These are phyloP conservation scores for Fusarium oxysporum DNA, from an alignment of 2,329 filamentous ascomycete genomes.

Conservation along the genomic window DNA sequence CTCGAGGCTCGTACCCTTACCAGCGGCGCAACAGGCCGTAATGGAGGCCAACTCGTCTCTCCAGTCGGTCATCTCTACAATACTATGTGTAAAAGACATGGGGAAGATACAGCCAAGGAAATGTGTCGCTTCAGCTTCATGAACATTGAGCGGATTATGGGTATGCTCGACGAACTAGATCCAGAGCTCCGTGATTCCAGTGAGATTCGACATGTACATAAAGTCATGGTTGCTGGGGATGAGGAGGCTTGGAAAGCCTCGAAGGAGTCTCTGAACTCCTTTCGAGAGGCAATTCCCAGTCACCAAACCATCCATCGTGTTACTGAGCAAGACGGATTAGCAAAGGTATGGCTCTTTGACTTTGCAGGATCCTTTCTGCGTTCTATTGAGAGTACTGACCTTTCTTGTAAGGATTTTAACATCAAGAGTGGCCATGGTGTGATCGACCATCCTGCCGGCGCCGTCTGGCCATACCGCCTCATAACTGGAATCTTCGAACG, in stretches of 20 bases:
- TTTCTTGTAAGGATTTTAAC: not conserved
- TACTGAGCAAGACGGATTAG: not conserved
- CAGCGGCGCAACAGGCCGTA: not conserved
- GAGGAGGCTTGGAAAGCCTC: not conserved
- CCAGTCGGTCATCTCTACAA: not conserved
- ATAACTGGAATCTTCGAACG: not conserved
- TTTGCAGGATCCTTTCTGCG: rapidly evolving
- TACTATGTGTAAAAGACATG: not conserved
- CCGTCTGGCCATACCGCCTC: not conserved
- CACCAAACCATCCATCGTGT: not conserved
- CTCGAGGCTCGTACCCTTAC: not conserved
- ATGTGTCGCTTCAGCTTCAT: not conserved
- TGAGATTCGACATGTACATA: not conserved
- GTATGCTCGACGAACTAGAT: not conserved
- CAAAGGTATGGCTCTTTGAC: not conserved
- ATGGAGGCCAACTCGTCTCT: not conserved
- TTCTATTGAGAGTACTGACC: not conserved
- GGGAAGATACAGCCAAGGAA: not conserved
- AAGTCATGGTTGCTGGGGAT: not conserved
- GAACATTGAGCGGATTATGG: not conserved
- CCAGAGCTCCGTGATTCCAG: not conserved
- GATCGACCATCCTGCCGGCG: not conserved
- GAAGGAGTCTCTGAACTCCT: not conserved
- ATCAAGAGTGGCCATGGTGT: not conserved
- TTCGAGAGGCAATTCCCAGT: not conserved